Percentiles rank a stretch among this genome's conserved stretches.
phyloP scores from a whole-genome alignment of 257 asterid genomes.

The Echites panduratus region DNA sequence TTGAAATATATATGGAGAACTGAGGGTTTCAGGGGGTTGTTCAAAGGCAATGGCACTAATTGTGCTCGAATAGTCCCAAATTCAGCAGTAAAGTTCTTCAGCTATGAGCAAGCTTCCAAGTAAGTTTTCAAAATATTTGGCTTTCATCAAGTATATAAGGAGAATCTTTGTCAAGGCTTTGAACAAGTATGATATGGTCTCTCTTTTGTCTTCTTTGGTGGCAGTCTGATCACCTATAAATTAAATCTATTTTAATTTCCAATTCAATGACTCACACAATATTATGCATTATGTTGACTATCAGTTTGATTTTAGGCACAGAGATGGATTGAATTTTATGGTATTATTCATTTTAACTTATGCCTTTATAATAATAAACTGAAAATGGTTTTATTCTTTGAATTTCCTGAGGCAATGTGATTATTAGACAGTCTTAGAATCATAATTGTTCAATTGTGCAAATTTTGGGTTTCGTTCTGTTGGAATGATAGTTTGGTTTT shows the following conservation, averaged over 20 bases:
- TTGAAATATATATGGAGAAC: constrained; percentile 73
- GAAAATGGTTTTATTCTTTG: not conserved
- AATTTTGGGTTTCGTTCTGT: not conserved
- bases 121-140: constrained; percentile 24
- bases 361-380: not conserved
- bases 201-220: not conserved
- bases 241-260: too few species aligned
- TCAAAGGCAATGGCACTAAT: constrained; percentile 88
- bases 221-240: not conserved
- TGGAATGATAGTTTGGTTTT: not conserved
- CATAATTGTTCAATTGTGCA: not conserved
- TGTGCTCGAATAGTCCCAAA: constrained; percentile 94
- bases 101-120: constrained; percentile 99
- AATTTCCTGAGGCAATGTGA: not conserved
- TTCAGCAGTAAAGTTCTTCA: constrained; percentile 98
- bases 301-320: not conserved
- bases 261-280: not conserved
- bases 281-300: not conserved
- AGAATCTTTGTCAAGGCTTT: not conserved
- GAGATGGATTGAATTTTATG: not conserved
- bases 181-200: not conserved
- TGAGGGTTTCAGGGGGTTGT: constrained; percentile 76
- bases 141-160: not conserved
- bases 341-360: not conserved
- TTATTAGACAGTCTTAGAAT: not conserved